Conservation (phyloP, 2,329 filamentous ascomycete species). For the Colletotrichum melonis region DNA sequence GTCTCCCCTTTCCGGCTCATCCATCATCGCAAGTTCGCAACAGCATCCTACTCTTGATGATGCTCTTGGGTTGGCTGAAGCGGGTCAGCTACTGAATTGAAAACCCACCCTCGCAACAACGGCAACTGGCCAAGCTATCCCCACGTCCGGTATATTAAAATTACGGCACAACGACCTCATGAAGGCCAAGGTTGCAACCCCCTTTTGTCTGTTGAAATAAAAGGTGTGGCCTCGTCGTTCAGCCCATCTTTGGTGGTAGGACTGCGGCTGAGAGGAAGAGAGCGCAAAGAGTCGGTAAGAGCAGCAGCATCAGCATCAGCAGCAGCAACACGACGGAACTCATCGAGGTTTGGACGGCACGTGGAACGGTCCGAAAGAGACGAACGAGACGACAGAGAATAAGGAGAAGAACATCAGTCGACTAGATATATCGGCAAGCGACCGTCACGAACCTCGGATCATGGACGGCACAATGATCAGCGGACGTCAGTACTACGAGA, state of each 20-base stretch:
- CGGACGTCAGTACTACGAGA: slow-evolving; percentile 31
- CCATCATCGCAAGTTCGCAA: background rate
- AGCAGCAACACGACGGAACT: background rate
- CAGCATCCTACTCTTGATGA: slow-evolving; percentile 20
- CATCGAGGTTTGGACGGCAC: background rate
- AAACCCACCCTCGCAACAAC: slow-evolving; percentile 28
- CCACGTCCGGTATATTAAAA: slow-evolving; percentile 32
- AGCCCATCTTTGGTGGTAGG: background rate
- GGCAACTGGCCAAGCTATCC: slow-evolving; percentile 28
- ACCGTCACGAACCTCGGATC: background rate
- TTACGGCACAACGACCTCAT: slow-evolving; percentile 36
- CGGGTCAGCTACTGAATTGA: slow-evolving; percentile 30
- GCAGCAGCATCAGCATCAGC: background rate
- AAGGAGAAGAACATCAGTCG: background rate
- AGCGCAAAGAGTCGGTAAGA: slow-evolving; percentile 2
- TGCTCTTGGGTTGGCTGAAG: slow-evolving; percentile 25
- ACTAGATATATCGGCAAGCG: background rate
- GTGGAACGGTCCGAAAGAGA: background rate
- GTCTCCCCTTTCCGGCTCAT: background rate
- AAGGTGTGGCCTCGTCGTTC: background rate
- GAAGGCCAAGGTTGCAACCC: slow-evolving; percentile 5
- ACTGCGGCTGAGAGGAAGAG: background rate
- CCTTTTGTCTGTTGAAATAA: slow-evolving; percentile 15
- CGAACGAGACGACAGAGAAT: too few relatives aligned
- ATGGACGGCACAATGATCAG: slow-evolving; percentile 18